Conservation (phyloP, 495 filamentous ascomycete genomes). For the Oleoguttula mirabilis region DNA sequence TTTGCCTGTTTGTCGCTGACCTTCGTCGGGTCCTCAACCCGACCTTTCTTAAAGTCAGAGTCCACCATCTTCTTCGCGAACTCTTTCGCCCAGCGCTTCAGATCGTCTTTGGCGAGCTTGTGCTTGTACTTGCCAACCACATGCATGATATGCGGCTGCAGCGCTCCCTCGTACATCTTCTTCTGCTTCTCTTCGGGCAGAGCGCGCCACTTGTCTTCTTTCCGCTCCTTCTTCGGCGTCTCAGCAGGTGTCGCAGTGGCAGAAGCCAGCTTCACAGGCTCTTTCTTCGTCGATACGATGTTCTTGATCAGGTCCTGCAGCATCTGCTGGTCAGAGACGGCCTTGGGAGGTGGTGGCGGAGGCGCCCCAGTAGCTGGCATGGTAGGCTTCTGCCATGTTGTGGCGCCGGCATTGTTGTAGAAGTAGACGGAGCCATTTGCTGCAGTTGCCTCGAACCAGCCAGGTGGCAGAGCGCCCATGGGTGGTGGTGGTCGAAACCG, state of each 20-base stretch:
- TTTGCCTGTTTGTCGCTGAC: constrained; percentile 68
- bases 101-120: constrained; percentile 72
- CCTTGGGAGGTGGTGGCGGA: constrained; percentile 47
- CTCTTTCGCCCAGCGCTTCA: constrained; percentile 81
- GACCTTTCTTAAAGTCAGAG: constrained; percentile 76
- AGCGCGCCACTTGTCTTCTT: constrained; percentile 72
- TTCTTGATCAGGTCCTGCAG: constrained; percentile 78
- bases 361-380: constrained; percentile 47
- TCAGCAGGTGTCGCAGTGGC: constrained; percentile 37
- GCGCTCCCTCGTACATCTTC: constrained; percentile 82
- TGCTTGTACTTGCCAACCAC: constrained; percentile 75
- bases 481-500: constrained; percentile 36
- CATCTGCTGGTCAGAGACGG: constrained; percentile 51
- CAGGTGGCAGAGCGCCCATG: constrained; percentile 52
- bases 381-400: constrained; percentile 70
- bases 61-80: constrained; percentile 73
- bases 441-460: constrained; percentile 65
- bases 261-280: constrained; percentile 45
- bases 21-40: constrained; percentile 69
- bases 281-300: constrained; percentile 55
- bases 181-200: constrained; percentile 74
- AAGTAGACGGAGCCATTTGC: constrained; percentile 63
- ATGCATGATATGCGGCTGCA: constrained; percentile 71
- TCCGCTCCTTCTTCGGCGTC: constrained; percentile 48
- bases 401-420: constrained; percentile 59